Evolutionary conservation across 2,329 filamentous ascomycete species (phyloP), one percentile per base, ranked within the genome.

Genomic region (Claviceps monticola): DNA sequence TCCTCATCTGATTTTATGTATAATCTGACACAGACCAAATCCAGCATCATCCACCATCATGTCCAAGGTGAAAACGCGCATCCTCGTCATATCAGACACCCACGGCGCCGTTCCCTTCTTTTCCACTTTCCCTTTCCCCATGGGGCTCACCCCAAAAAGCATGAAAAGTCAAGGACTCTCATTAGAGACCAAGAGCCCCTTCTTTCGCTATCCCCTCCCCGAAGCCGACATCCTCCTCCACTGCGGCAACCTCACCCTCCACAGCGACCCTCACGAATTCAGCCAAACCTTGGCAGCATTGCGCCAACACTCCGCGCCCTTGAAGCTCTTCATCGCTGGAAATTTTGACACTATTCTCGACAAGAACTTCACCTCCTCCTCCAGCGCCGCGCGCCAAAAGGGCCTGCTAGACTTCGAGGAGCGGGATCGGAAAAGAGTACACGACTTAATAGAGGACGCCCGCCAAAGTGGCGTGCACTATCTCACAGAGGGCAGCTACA

Each of bases 281-380:
- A 59, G 56, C 11, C 57, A 58, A 0, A 66, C 73, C 0, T 63
- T 79, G 9, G 53, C 63, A n/a, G 60, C 72, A 39, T 62, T 80
- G 4, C 59, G 66, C 4, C 49, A 53, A 1, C 59, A 76, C n/a
- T 56, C 67, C 5, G 73, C 75, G 1, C 71, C 73, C 0, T 63
- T 79, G 6, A 79, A 78, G 55, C 64, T 80, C 3, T 68, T 72
- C 44, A 78, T 80, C 53, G 68, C 75, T 2, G 75, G 77, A 2
- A 79, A 79, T 53, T 76, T 80, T 56, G 75, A 80, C 56, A 67
- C 70, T 46, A 71, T 63, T 0, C 62, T 74, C 42, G 69, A 76
- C 2, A 8, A 11, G 2, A 16, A 19, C 16, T 17, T n/a, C 14
- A 21, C 34, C n/a, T n/a, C 17, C 1, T 11, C 8, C 29, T 34